Base-by-base conservation (phyloP, 176 grass and related monocot genomes). In the Chrysopogon serrulatus region DNA sequence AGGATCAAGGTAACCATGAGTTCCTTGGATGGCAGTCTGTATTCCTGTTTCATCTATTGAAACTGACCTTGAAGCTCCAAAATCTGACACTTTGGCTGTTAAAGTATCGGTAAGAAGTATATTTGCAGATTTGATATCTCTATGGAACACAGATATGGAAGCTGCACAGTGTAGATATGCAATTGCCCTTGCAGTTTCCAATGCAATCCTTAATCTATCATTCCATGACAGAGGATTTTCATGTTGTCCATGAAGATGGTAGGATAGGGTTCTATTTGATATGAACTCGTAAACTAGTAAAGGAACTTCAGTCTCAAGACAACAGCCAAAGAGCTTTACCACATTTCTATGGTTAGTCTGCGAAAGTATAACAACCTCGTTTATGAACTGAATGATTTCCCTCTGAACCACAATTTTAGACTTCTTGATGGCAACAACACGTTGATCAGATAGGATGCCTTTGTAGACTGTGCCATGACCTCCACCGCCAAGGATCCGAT, bases 361-460 rank as follows among this genome's bases (percentile, higher is more conserved):
- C 9, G 89, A 87, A 70, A 91, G 89, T 78, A 91, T 91, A 1
- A 83, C 89, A 34, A 87, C 85, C 74, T 91, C 89, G 41, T 91
- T 91, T 83, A 91, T 83, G 74, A 91, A 91, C 23, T 91, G 17
- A 24, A 85, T 19, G 13, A 74, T 92, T 77, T 91, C 86, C 36
- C 54, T 81, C 45, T 91, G 77, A 59, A 87, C 71, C 2, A 73
- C 34, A 23, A 88, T 85, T 65, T 84, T 88, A 6, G 90, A 85
- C 35, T 59, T 91, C 14, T 91, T 91, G 65, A 91, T 84, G 17
- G 90, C 90, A 0, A 88, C 86, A 10, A 91, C 15, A 14, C 27
- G 86, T 61, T 85, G 90, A 68, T 91, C 86, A 37, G 74, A 8
- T 80, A 91, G 75, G 6, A 87, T 83, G 1, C 89, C 79, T 84